phyloP scores from a whole-genome alignment of 371 early-diverging fungal species.

The Nematocida minor region DNA sequence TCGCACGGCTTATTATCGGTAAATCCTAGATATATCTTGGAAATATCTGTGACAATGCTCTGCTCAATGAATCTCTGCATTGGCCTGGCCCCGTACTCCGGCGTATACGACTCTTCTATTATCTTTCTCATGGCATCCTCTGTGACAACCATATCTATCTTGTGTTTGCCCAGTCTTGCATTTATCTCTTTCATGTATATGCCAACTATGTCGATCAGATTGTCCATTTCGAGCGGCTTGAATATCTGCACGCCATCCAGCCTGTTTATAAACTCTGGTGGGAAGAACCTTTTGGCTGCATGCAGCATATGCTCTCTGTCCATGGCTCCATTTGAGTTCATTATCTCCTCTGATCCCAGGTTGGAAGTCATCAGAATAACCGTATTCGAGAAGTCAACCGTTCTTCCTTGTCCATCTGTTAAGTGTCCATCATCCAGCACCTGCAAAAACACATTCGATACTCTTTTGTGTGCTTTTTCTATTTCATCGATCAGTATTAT shows the following conservation, averaged over 20 bases:
- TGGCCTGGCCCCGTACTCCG: slow-evolving; percentile 74
- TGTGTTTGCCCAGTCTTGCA: slow-evolving; percentile 68
- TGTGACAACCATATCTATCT: slow-evolving; percentile 68
- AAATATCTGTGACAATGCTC: slow-evolving; percentile 70
- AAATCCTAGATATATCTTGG: slow-evolving; percentile 65
- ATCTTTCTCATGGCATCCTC: slow-evolving; percentile 68
- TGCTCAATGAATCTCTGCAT: slow-evolving; percentile 71
- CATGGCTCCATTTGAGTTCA: slow-evolving; percentile 51
- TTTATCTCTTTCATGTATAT: slow-evolving; percentile 70
- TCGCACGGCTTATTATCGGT: background rate
- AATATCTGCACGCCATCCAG: slow-evolving; percentile 76
- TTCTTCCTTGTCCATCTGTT: slow-evolving; percentile 72
- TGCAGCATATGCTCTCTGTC: slow-evolving; percentile 67
- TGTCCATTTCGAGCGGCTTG: slow-evolving; percentile 68
- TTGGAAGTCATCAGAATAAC: slow-evolving; percentile 76
- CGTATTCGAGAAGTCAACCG: slow-evolving; percentile 73
- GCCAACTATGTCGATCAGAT: slow-evolving; percentile 68
- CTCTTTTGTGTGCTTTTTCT: slow-evolving; percentile 78
- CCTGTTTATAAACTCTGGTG: slow-evolving; percentile 76
- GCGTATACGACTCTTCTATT: slow-evolving; percentile 69
- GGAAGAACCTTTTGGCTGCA: slow-evolving; percentile 72
- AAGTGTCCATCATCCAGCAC: slow-evolving; percentile 79
- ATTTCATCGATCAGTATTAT: slow-evolving; percentile 82
- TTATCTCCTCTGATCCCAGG: slow-evolving; percentile 68
- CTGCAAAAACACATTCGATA: slow-evolving; percentile 73